phyloP scores from a whole-genome alignment of 1,139 yeast species.

The Tardiomyces digboiensis region DNA sequence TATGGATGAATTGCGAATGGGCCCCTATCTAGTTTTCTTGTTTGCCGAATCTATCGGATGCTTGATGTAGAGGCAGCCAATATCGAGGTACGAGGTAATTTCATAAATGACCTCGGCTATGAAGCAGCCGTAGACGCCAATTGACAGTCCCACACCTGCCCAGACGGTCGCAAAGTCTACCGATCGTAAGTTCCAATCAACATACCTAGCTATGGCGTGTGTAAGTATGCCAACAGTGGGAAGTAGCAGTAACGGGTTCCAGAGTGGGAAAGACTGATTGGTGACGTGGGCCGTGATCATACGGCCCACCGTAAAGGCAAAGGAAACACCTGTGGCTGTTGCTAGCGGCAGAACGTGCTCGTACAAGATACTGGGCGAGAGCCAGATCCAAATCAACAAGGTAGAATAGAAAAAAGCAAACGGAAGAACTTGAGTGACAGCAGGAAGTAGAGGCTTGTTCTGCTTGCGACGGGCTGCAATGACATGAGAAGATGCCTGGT shows the following conservation, averaged over 20 bases:
- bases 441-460: conserved; percentile 28
- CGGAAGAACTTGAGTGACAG: conserved; percentile 60
- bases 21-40: neutral
- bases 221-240: conserved; percentile 49
- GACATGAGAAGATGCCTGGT: conserved; percentile 68
- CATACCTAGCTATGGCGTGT: conserved; percentile 25
- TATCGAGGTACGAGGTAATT: conserved; percentile 74
- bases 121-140: conserved; percentile 74
- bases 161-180: conserved; percentile 34
- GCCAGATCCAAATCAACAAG: conserved; percentile 37
- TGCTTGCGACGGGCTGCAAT: conserved; percentile 36
- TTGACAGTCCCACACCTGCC: conserved; percentile 64
- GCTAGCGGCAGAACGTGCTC: conserved; percentile 47
- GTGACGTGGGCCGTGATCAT: conserved; percentile 87
- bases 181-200: conserved; percentile 20
- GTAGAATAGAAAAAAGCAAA: conserved; percentile 56
- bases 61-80: conserved; percentile 77
- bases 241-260: conserved; percentile 59
- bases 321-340: conserved; percentile 59
- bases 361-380: conserved; percentile 38
- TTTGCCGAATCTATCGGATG: conserved; percentile 41
- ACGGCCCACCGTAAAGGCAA: conserved; percentile 84
- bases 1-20: no score
- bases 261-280: conserved; percentile 61
- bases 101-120: conserved; percentile 76